Percentiles rank a stretch among this genome's conserved stretches.
Conservation (phyloP, 371 early-diverging fungal species). For the Batrachochytrium dendrobatidis region DNA sequence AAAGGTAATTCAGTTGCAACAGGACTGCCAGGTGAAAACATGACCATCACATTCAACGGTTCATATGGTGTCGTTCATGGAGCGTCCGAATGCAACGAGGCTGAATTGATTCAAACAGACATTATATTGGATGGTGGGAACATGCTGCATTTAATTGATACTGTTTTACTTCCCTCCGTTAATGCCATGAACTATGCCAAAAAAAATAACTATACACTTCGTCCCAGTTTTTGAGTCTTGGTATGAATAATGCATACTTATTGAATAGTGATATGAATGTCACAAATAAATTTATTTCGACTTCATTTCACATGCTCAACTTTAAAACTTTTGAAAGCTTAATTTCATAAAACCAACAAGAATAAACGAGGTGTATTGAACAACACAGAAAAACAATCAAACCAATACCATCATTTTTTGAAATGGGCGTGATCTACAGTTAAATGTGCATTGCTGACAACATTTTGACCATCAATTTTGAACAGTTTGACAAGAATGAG, state of each 20-base stretch:
- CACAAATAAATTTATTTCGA: no score
- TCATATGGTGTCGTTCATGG: neutral
- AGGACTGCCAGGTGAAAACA: neutral
- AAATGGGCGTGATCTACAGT: no score
- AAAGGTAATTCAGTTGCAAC: neutral
- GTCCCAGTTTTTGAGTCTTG: no score
- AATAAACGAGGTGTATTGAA: no score
- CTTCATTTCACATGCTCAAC: no score
- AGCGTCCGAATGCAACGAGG: neutral
- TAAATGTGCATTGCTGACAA: conserved; percentile 36
- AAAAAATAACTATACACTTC: neutral
- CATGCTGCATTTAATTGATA: neutral
- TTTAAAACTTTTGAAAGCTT: no score
- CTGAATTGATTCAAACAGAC: neutral
- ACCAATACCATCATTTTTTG: no score
- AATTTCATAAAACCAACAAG: no score
- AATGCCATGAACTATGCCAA: neutral
- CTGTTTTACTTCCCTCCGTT: neutral
- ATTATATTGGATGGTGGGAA: neutral
- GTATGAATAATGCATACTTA: no score
- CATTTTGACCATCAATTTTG: conserved; percentile 25
- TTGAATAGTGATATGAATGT: no score
- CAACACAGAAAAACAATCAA: no score
- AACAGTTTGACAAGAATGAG: conserved; percentile 27
- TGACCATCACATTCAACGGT: neutral